phyloP scores from a whole-genome alignment of 805 yeast species.

The Candida michaelii region DNA sequence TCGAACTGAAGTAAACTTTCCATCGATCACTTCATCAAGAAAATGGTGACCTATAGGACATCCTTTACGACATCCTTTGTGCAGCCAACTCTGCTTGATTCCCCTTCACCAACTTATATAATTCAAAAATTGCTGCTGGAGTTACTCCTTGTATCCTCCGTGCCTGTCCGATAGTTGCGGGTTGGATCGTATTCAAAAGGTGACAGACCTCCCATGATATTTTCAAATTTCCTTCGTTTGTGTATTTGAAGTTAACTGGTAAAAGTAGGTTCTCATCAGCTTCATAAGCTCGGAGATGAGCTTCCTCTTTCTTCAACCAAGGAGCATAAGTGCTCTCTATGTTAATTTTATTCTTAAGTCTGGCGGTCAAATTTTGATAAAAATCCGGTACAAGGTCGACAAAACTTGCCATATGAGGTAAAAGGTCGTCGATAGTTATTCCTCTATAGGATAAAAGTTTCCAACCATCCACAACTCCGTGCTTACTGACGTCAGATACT shows the following conservation, averaged over 20 bases:
- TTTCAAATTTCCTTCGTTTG: conserved; percentile 45
- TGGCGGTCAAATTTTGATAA: conserved; percentile 23
- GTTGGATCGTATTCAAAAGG: conserved; percentile 71
- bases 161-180: conserved; percentile 92
- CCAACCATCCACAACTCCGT: conserved; percentile 54
- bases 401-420: conserved; percentile 27
- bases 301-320: conserved; percentile 69
- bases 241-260: conserved; percentile 69
- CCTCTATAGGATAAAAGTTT: conserved; percentile 64
- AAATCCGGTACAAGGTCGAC: conserved; percentile 24
- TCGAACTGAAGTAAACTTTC: too few species aligned
- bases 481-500: conserved; percentile 48
- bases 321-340: conserved; percentile 85
- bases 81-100: conserved; percentile 23
- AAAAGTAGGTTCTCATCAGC: conserved; percentile 76
- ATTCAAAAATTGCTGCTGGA: conserved; percentile 85
- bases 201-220: conserved; percentile 76
- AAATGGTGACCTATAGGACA: too few species aligned
- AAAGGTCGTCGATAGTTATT: conserved; percentile 25
- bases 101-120: conserved; percentile 54
- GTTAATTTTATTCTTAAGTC: conserved; percentile 61
- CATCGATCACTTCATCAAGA: too few species aligned
- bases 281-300: conserved; percentile 70
- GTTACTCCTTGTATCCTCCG: conserved; percentile 93
- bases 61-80: conserved; percentile 14